Base-by-base conservation (phyloP, 2,329 filamentous ascomycete species). In the Sphaerostilbella broomeana region DNA sequence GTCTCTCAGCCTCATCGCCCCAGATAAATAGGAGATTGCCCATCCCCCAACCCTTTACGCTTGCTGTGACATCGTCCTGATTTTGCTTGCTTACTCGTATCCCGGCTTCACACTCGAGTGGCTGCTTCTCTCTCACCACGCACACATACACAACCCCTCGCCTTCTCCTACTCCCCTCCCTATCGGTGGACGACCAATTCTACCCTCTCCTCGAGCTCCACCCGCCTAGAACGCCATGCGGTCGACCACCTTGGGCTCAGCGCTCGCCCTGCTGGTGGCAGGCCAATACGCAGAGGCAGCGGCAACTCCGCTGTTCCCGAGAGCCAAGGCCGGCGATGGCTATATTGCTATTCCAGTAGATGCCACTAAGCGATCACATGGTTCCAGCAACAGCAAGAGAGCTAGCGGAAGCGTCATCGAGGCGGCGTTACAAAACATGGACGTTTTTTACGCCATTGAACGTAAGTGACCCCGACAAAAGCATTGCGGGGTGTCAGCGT, bases 391-490 rank as follows among this genome's bases (percentile, higher is more conserved):
- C 15, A 37, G 38, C 20, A 57, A 47, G 43, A 27, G 50, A 22
- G 49, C 50, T 31, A 51, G 49, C 13, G 46, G 43, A n/a, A 47
- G 52, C 9, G 45, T 57, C 9, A 52, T 64, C 15, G 49, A 57
- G 21, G 51, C 56, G 3, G 43, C 46, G 12, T 46, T 67, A 19
- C 47, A 58, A 9, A 67, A 67, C 32, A 55, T 43, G 40, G 51
- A 64, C 10, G 61, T 56, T 35, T 66, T 64, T 38, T 67, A 67
- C 35, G 54, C 62, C 5, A 60, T 62, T 7, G 52, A 64, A 11
- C 43, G 63, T 65, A 41, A 49, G 62, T 20, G 8, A 35, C 38
- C 6, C 18, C 25, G 18, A 13, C 25, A 33, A n/a, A n/a, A n/a
- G n/a, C n/a, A n/a, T n/a, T n/a, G n/a, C n/a, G n/a, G n/a, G n/a